phyloP scores from a whole-genome alignment of 2,329 filamentous ascomycete species.

The Elsinoe batatas region DNA sequence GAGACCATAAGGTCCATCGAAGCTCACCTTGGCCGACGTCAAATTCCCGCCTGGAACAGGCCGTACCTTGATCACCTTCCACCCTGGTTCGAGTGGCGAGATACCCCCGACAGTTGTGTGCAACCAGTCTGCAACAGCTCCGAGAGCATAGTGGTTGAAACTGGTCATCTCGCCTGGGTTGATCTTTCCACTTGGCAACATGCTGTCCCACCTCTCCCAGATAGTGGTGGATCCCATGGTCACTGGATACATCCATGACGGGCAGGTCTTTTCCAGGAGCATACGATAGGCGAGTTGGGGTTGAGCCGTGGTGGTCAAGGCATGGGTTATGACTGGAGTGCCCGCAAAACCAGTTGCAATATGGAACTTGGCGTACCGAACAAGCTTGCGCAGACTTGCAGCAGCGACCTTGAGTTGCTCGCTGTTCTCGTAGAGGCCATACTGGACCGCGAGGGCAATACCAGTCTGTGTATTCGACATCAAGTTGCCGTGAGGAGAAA shows the following conservation, averaged over 20 bases:
- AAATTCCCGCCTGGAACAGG: conserved; percentile 28
- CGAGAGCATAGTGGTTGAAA: conserved; percentile 44
- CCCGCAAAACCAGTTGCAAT: conserved; percentile 43
- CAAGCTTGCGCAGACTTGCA: conserved; percentile 21
- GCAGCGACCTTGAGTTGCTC: conserved; percentile 17
- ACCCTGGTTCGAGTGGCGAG: conserved; percentile 32
- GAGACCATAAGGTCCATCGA: conserved; percentile 26
- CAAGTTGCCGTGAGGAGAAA: conserved; percentile 23
- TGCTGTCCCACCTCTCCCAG: conserved; percentile 44
- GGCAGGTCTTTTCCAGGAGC: conserved; percentile 37
- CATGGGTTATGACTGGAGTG: conserved; percentile 40
- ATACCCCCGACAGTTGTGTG: conserved; percentile 37
- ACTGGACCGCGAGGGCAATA: conserved; percentile 22
- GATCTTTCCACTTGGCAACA: conserved; percentile 35
- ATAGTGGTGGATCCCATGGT: conserved; percentile 39
- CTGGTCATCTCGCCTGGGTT: conserved; percentile 42
- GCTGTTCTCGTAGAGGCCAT: conserved; percentile 19
- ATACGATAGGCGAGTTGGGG: conserved; percentile 33
- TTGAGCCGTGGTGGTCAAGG: conserved; percentile 16
- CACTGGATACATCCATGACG: conserved; percentile 42
- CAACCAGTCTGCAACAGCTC: conserved; percentile 40
- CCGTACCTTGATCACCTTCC: conserved; percentile 30
- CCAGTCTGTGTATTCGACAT: conserved; percentile 28
- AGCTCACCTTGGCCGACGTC: conserved; percentile 23
- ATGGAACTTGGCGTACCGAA: conserved; percentile 20